Conservation (phyloP, 371 early-diverging fungal genomes). For the Mucor racemosus region DNA sequence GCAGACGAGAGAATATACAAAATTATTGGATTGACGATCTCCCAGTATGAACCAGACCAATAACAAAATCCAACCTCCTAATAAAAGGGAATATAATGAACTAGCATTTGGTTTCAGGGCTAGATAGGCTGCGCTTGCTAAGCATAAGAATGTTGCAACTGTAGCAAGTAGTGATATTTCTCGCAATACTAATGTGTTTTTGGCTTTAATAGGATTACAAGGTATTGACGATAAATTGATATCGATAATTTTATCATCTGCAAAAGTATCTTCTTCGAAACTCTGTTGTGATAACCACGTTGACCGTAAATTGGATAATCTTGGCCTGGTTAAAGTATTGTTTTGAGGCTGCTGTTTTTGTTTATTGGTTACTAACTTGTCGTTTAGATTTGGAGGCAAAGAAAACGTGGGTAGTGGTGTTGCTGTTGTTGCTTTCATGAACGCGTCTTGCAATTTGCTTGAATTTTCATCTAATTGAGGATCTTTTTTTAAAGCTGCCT, state of each 20-base stretch:
- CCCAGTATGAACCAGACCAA: slow-evolving; percentile 9
- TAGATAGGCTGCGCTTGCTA: neutral
- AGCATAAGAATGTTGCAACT: neutral
- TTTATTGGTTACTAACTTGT: slow-evolving; percentile 7
- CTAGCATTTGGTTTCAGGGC: neutral
- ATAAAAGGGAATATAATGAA: neutral
- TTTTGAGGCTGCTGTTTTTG: neutral
- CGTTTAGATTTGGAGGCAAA: slow-evolving; percentile 17
- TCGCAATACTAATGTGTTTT: neutral
- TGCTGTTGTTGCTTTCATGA: slow-evolving; percentile 3
- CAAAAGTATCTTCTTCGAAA: slow-evolving; percentile 10
- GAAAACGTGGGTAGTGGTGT: slow-evolving; percentile 13
- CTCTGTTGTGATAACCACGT: slow-evolving; percentile 30
- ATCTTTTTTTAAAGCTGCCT: neutral
- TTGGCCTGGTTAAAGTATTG: slow-evolving; percentile 18
- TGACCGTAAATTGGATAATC: slow-evolving; percentile 35
- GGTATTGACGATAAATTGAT: slow-evolving; percentile 14
- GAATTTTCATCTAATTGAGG: neutral
- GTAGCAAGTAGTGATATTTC: neutral
- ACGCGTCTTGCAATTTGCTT: slow-evolving; percentile 10
- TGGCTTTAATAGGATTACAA: neutral
- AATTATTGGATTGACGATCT: neutral
- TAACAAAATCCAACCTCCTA: slow-evolving; percentile 9
- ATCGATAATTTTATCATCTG: slow-evolving; percentile 17
- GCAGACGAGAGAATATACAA: neutral